These are phyloP conservation scores for Trichaptum fuscoviolaceum DNA, from an alignment of 768 basidiomycete species.

Conservation along the genomic window DNA sequence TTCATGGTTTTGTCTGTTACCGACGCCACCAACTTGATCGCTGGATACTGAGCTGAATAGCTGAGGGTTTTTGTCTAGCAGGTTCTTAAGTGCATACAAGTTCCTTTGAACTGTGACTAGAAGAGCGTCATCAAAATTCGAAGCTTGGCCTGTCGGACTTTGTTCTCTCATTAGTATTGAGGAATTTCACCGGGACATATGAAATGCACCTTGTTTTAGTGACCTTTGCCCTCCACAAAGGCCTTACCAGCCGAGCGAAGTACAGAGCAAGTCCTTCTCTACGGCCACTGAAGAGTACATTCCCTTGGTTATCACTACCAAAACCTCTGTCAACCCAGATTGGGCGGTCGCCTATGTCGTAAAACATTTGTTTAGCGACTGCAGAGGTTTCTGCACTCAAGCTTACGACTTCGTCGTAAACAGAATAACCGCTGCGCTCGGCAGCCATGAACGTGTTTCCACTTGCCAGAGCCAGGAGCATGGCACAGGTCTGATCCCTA, in stretches of 20 bases:
- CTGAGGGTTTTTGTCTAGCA: slow-evolving; percentile 77
- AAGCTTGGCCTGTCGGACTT: slow-evolving; percentile 34
- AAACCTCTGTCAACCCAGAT: slow-evolving; percentile 77
- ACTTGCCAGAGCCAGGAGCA: slow-evolving; percentile 82
- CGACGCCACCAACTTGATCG: slow-evolving; percentile 43
- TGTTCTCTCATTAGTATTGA: not conserved
- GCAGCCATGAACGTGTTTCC: slow-evolving; percentile 67
- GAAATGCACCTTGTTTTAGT: slow-evolving; percentile 50
- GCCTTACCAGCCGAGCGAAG: slow-evolving; percentile 77
- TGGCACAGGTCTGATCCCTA: slow-evolving; percentile 86
- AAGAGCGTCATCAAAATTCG: slow-evolving; percentile 56
- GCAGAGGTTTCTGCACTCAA: slow-evolving; percentile 58
- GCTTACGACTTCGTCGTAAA: slow-evolving; percentile 40
- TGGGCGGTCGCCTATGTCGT: slow-evolving; percentile 79
- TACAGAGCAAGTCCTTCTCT: slow-evolving; percentile 86
- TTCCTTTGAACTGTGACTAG: slow-evolving; percentile 77
- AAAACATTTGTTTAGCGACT: slow-evolving; percentile 80
- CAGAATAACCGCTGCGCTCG: slow-evolving; percentile 46
- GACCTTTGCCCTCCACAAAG: slow-evolving; percentile 83
- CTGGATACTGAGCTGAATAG: slow-evolving; percentile 66
- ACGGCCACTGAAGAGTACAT: slow-evolving; percentile 77
- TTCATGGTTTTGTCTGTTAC: slow-evolving; percentile 55
- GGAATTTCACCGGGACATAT: not conserved
- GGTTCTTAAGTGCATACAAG: slow-evolving; percentile 67
- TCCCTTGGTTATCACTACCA: slow-evolving; percentile 70